Evolutionary conservation across 495 filamentous ascomycete species (phyloP).

Genomic region (Neurospora sp.): DNA sequence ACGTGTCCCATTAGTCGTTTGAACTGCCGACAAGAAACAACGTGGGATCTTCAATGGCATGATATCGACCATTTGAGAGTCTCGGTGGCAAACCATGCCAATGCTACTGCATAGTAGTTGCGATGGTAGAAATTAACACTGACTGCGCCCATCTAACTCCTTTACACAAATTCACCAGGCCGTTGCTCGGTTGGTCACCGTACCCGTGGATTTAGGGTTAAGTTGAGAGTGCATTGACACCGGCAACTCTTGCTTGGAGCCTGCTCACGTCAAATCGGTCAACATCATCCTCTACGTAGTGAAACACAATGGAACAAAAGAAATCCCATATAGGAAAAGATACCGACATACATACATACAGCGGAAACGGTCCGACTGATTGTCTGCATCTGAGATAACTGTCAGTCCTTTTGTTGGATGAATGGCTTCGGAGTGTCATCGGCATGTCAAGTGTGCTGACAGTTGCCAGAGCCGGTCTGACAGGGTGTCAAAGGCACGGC

Average conservation of each 20-base stretch:
- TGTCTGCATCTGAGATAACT: neutral
- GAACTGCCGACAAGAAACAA: neutral
- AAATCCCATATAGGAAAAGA: neutral
- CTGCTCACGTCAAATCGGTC: no score
- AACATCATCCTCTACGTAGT: neutral
- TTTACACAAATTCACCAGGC: neutral
- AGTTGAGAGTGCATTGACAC: neutral
- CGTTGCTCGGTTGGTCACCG: neutral
- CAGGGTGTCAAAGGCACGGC: neutral
- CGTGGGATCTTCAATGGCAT: neutral
- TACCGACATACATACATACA: neutral
- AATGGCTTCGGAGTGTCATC: neutral
- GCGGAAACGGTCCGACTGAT: neutral
- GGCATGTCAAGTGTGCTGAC: neutral
- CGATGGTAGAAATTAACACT: neutral
- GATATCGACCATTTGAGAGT: neutral
- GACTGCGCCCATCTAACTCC: neutral
- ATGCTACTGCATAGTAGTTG: neutral
- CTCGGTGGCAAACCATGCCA: neutral
- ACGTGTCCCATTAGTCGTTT: neutral
- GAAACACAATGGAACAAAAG: neutral
- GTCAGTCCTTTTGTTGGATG: neutral
- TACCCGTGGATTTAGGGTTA: neutral
- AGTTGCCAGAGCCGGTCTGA: neutral
- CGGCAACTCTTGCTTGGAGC: neutral